Base-by-base conservation (phyloP, 2,329 filamentous ascomycete species). In the Cladophialophora chaetospira region DNA sequence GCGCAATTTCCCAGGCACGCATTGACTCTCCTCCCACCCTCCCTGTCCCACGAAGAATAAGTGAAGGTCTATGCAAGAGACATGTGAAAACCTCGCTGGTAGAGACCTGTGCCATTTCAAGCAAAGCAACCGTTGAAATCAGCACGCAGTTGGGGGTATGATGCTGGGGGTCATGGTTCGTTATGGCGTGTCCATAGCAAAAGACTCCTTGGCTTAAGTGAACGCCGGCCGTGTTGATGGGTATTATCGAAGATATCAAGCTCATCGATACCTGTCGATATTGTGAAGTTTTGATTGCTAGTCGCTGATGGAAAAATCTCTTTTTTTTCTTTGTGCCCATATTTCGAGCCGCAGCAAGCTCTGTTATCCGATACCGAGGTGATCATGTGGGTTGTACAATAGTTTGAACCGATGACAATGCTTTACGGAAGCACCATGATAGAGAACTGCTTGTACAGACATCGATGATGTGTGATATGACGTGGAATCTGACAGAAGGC, bases 11-110 rank as follows among this genome's bases (percentile, higher is more conserved):
- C 48, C 21, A 11, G 5, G 17, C 17, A 15, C 31, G 21, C 33
- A 19, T 26, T 40, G 35, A 19, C n/a, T 25, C 23, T n/a, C 35
- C 25, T 13, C 48, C 35, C 25, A 5, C 19, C 29, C 49, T 21
- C 29, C 47, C 48, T 40, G 13, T 25, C 43, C 47, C 42, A 38
- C 51, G 47, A 44, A 42, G 19, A 23, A 21, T 43, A 23, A 23
- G 35, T 42, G 44, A 47, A 31, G 36, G 26, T 59, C 55, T 62
- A 62, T 62, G 60, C 60, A 62, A 62, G 60, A 60, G 35, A 57
- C 53, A 50, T 33, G 54, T 57, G 26, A 45, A 38, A 58, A 52
- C 31, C 36, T 43, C 42, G 15, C 11, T 47, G 43, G n/a, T 25
- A 55, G 46, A 53, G 49, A 53, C 23, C n/a, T 26, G 31, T 42